Evolutionary conservation across 169 alveolate genomes (phyloP).

Genomic region (Plasmodium cynomolgi): DNA sequence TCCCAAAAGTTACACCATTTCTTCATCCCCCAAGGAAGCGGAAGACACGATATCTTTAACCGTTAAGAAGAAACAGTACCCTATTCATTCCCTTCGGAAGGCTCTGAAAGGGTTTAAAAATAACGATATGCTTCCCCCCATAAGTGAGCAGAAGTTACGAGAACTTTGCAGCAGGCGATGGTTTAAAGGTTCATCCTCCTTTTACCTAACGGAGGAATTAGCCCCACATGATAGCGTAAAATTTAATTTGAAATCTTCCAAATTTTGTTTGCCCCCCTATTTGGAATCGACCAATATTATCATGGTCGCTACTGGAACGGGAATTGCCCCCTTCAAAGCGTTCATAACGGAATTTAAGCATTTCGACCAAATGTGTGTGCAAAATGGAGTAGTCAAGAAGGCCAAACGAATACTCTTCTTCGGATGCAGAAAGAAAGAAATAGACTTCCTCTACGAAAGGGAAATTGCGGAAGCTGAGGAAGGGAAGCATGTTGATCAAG

Average conservation of each 20-base stretch:
- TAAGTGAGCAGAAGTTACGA: constrained; percentile 55
- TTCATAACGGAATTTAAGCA: constrained; percentile 66
- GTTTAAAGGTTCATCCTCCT: constrained; percentile 69
- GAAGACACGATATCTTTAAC: constrained; percentile 44
- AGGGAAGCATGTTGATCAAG: constrained; percentile 45
- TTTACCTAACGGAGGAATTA: constrained; percentile 69
- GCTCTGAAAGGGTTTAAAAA: constrained; percentile 61
- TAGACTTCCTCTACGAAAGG: constrained; percentile 63
- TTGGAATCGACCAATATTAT: constrained; percentile 59
- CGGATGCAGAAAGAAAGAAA: constrained; percentile 62
- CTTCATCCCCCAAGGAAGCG: constrained; percentile 83
- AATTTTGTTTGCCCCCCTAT: constrained; percentile 48
- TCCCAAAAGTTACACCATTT: constrained; percentile 86
- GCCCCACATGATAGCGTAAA: constrained; percentile 17
- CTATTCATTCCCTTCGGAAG: constrained; percentile 65
- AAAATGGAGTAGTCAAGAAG: constrained; percentile 12
- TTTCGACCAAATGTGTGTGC: constrained; percentile 28
- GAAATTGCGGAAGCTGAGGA: constrained; percentile 48
- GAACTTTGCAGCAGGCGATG: constrained; percentile 53
- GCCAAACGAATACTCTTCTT: constrained; percentile 57
- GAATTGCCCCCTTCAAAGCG: constrained; percentile 83
- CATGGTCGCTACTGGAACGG: constrained; percentile 86
- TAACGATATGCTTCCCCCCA: constrained; percentile 59
- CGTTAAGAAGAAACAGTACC: constrained; percentile 64
- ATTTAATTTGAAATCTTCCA: constrained; percentile 51